Evolutionary conservation across 805 yeast genomes (phyloP), one percentile per base, ranked within the genome.

Genomic region (Nakazawaea sp.): DNA sequence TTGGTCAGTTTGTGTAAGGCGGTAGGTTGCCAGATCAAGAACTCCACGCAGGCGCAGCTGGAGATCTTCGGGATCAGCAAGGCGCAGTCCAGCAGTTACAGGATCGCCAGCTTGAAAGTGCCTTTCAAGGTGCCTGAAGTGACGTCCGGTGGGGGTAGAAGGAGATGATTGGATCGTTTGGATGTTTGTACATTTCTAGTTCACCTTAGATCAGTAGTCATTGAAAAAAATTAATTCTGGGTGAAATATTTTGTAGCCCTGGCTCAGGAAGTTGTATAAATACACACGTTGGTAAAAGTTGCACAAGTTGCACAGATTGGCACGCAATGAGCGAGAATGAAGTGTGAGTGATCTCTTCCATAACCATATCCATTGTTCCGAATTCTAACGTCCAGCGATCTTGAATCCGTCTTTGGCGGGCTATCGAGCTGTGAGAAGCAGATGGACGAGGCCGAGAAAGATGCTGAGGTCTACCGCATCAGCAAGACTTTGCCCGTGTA

Each of bases 121-220:
- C 98, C 98, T 27, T 83, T 92, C 62, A 80, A 77, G 55, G 66
- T 86, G 35, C 98, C 98, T 6, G 90, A 83, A 49, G 70, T 84
- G 70, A 72, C 79, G 9, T 77, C 79, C 64, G 70, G 84, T 52
- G 78, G 78, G 28, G 66, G 72, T 53, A 68, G 59, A 44, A n/a
- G n/a, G n/a, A 38, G 42, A 21, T 28, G 17, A 16, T 10, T 6
- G 30, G 9, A 25, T 18, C 18, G 20, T n/a, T 20, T 30, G 24
- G 23, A n/a, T 36, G 25, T 23, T 25, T 9, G 13, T 12, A 8
- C 13, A 23, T 21, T 8, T 21, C 7, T 21, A 21, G 24, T 10
- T 8, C 24, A 21, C 24, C 10, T 21, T n/a, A n/a, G n/a, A n/a
- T n/a, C n/a, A n/a, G n/a, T n/a, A n/a, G n/a, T n/a, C 24, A 21